A percentile compares a stretch with the other conserved stretches of the same genome.
phyloP scores from a whole-genome alignment of 257 asterid species.

The Orobanche coerulescens region DNA sequence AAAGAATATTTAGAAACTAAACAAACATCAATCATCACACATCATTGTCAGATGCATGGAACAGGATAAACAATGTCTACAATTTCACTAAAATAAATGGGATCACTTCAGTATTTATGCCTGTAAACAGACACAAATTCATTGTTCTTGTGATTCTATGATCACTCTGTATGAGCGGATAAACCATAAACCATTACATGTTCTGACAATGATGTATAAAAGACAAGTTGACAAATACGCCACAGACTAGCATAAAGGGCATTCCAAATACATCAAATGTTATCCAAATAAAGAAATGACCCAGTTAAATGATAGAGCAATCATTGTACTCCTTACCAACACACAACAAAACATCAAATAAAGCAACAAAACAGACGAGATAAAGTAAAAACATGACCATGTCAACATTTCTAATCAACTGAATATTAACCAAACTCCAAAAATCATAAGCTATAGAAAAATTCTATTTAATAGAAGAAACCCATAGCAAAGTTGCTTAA shows the following conservation, averaged over 20 bases:
- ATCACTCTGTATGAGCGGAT: not conserved
- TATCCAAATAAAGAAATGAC: not conserved
- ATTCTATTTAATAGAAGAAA: not conserved
- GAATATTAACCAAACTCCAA: conserved; percentile 1
- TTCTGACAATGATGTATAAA: no score
- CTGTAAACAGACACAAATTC: not conserved
- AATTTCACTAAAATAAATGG: not conserved
- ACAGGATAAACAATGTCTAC: not conserved
- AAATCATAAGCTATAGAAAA: not conserved
- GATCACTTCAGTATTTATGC: not conserved
- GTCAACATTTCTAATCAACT: conserved; percentile 11
- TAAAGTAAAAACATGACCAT: not conserved
- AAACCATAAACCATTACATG: not conserved
- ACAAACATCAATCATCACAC: conserved; percentile 2
- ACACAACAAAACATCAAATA: not conserved
- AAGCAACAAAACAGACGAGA: not conserved
- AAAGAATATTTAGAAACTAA: not conserved
- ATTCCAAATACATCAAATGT: not conserved
- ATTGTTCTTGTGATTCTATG: not conserved
- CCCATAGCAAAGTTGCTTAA: conserved; percentile 14
- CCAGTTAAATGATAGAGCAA: not conserved
- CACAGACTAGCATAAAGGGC: not conserved
- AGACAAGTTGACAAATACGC: not conserved
- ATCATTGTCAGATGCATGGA: not conserved
- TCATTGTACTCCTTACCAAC: not conserved